These are phyloP conservation scores for Nakazawaea peltata DNA, from an alignment of 805 yeast species.

Conservation along the genomic window DNA sequence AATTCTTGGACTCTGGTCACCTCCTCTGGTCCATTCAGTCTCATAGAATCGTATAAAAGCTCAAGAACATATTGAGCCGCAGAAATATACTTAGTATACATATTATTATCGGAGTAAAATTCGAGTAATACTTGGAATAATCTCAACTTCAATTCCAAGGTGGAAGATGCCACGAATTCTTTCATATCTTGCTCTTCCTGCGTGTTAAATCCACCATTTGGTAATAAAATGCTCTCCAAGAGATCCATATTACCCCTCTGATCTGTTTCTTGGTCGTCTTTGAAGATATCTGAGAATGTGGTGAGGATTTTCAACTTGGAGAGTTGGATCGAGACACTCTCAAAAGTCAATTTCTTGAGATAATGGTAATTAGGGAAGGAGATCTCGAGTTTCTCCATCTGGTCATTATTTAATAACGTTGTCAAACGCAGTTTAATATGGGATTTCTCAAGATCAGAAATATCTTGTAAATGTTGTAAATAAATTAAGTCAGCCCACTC, in stretches of 20 bases:
- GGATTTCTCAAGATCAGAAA: slow-evolving; percentile 10
- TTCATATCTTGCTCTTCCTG: slow-evolving; percentile 44
- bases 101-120: slow-evolving; percentile 35
- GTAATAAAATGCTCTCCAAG: slow-evolving; percentile 39
- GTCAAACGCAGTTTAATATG: slow-evolving; percentile 6
- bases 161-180: slow-evolving; percentile 51
- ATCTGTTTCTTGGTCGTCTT: slow-evolving; percentile 17
- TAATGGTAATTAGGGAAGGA: slow-evolving; percentile 49
- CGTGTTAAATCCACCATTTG: slow-evolving; percentile 13
- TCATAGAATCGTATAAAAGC: too few relatives aligned
- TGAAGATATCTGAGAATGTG: slow-evolving; percentile 47
- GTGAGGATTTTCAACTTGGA: slow-evolving; percentile 67
- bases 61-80: too few relatives aligned
- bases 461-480: slow-evolving; percentile 10
- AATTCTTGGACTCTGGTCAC: too few relatives aligned
- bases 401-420: not conserved
- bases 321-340: slow-evolving; percentile 48
- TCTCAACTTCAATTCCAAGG: slow-evolving; percentile 58
- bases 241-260: slow-evolving; percentile 21
- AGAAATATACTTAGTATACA: too few relatives aligned
- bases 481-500: slow-evolving; percentile 28
- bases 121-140: slow-evolving; percentile 70
- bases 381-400: slow-evolving; percentile 21
- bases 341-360: slow-evolving; percentile 47
- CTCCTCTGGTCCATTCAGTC: too few relatives aligned